phyloP scores from a whole-genome alignment of 257 asterid species.

The Lantana camara region DNA sequence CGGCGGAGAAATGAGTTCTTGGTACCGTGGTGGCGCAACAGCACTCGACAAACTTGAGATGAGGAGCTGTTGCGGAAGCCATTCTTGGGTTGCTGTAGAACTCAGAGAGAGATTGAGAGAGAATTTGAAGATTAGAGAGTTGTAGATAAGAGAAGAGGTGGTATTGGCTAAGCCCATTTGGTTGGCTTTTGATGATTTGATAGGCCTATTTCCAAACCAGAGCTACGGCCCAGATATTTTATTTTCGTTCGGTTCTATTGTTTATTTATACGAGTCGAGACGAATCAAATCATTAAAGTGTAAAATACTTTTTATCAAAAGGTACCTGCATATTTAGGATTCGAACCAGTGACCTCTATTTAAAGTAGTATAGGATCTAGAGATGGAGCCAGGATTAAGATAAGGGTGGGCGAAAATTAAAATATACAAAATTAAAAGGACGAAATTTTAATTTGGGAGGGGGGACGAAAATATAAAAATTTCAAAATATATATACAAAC shows the following conservation, averaged over 20 bases:
- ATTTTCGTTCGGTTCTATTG: neutral
- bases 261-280: too few species aligned
- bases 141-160: conserved; percentile 12
- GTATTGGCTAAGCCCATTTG: neutral
- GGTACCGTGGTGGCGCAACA: conserved; percentile 33
- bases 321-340: too few species aligned
- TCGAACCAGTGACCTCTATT: too few species aligned
- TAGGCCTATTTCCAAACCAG: neutral
- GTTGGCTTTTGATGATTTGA: conserved; percentile 15
- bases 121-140: neutral
- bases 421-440: too few species aligned
- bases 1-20: conserved; percentile 24
- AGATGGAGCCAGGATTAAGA: too few species aligned
- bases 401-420: too few species aligned
- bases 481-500: too few species aligned
- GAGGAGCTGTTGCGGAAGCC: conserved; percentile 40
- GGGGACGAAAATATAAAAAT: too few species aligned
- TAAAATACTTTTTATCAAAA: too few species aligned
- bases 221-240: neutral
- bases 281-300: too few species aligned
- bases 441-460: too few species aligned
- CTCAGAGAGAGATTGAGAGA: conserved; percentile 21
- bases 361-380: too few species aligned
- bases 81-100: neutral
- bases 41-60: conserved; percentile 40